A percentile compares a stretch with the other conserved stretches of the same genome.
phyloP scores from a whole-genome alignment of 2,329 filamentous ascomycete species.

The Alternaria sp. region DNA sequence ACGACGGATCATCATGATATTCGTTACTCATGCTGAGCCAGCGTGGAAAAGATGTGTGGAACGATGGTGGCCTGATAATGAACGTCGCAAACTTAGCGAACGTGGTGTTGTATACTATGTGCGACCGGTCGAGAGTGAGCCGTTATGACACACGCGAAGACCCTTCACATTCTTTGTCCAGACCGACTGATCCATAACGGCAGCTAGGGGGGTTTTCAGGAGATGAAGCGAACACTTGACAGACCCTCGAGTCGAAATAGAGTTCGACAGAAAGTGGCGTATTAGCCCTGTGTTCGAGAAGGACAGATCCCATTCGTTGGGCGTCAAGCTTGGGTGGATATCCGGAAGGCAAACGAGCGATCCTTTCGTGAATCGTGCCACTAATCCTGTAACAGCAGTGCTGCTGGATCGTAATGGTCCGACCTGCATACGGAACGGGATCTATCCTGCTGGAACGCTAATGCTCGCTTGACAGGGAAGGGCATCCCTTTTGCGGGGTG shows the following conservation, averaged over 20 bases:
- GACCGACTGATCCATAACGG: conserved; percentile 13
- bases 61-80: neutral
- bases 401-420: conserved; percentile 2
- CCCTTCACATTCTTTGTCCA: conserved; percentile 15
- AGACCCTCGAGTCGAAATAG: conserved; percentile 26
- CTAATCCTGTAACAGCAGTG: neutral
- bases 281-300: neutral
- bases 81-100: neutral
- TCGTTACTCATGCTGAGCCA: conserved; percentile 22
- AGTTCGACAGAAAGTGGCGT: conserved; percentile 14
- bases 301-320: conserved; percentile 1
- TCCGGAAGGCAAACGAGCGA: conserved; percentile 6
- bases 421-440: conserved; percentile 16
- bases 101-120: neutral
- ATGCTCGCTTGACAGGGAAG: neutral
- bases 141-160: neutral
- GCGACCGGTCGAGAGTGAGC: neutral
- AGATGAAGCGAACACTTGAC: conserved; percentile 17
- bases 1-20: conserved; percentile 21
- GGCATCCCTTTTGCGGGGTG: conserved; percentile 8
- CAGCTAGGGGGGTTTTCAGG: conserved; percentile 20
- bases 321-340: neutral
- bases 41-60: neutral
- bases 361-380: conserved; percentile 4
- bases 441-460: conserved; percentile 4